Conservation (phyloP, 2,329 filamentous ascomycete genomes). For the Fusarium duplospermum region DNA sequence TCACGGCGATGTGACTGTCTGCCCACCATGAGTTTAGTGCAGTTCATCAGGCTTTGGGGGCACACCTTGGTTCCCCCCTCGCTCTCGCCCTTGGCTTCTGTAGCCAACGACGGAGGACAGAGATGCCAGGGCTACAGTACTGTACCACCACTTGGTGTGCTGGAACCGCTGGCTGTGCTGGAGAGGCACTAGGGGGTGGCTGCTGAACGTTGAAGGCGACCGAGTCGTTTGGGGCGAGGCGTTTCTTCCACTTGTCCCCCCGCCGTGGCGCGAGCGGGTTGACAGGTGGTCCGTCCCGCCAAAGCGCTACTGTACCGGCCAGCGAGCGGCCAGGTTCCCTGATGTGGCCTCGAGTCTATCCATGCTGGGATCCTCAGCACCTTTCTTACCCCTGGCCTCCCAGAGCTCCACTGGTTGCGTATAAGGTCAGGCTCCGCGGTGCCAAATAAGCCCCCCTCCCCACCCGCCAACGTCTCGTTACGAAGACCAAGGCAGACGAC, state of each 20-base stretch:
- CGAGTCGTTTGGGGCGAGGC: conserved; percentile 33
- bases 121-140: conserved; percentile 27
- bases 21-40: conserved; percentile 27
- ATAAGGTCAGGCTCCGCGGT: conserved; percentile 40
- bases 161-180: conserved; percentile 28
- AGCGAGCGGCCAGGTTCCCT: conserved; percentile 28
- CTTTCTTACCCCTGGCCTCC: conserved; percentile 33
- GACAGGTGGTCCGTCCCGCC: conserved; percentile 45
- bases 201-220: conserved; percentile 28
- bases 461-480: conserved; percentile 38
- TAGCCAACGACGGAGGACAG: conserved; percentile 34
- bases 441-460: conserved; percentile 45
- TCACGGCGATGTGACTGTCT: conserved; percentile 33
- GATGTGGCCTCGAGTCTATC: conserved; percentile 36
- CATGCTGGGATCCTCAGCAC: conserved; percentile 8
- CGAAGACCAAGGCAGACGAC: conserved; percentile 41
- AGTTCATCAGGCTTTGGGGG: conserved; percentile 29
- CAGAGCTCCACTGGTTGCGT: conserved; percentile 43
- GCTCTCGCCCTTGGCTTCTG: conserved; percentile 14
- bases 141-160: conserved; percentile 7
- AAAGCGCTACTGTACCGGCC: conserved; percentile 15
- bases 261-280: conserved; percentile 43
- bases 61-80: conserved; percentile 1
- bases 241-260: conserved; percentile 40
- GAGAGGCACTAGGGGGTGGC: conserved; percentile 36